phyloP scores from a whole-genome alignment of 164 flowering plant species.

The Magnolia sinica region DNA sequence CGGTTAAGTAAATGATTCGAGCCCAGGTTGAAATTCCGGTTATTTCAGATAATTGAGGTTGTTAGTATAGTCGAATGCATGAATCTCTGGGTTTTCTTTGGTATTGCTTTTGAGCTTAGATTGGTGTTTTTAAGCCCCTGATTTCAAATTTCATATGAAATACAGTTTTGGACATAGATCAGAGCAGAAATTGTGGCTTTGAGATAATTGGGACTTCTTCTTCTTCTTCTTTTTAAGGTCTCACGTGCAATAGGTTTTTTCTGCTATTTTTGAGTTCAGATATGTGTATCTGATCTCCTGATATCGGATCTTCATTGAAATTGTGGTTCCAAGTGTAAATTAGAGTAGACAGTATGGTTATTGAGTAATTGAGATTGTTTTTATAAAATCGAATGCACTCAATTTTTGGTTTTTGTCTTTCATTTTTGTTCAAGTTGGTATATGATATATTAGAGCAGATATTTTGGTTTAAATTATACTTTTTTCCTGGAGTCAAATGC shows the following conservation, averaged over 20 bases:
- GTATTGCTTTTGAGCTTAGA: too few species aligned
- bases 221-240: neutral
- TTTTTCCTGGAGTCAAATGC: neutral
- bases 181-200: neutral
- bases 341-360: neutral
- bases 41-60: neutral
- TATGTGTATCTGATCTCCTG: neutral
- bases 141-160: too few species aligned
- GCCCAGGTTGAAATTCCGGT: neutral
- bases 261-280: neutral
- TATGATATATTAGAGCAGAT: neutral
- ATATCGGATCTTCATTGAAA: neutral
- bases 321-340: neutral
- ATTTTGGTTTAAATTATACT: neutral
- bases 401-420: too few species aligned
- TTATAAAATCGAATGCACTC: neutral
- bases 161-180: too few species aligned
- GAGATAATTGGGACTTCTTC: neutral
- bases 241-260: neutral
- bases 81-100: too few species aligned
- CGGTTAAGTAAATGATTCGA: too few species aligned
- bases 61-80: too few species aligned
- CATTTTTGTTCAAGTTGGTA: neutral
- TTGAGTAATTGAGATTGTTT: neutral
- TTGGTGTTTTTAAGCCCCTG: too few species aligned